Base-by-base conservation (phyloP, 1,139 yeast genomes). In the Suhomyces panamericanus region DNA sequence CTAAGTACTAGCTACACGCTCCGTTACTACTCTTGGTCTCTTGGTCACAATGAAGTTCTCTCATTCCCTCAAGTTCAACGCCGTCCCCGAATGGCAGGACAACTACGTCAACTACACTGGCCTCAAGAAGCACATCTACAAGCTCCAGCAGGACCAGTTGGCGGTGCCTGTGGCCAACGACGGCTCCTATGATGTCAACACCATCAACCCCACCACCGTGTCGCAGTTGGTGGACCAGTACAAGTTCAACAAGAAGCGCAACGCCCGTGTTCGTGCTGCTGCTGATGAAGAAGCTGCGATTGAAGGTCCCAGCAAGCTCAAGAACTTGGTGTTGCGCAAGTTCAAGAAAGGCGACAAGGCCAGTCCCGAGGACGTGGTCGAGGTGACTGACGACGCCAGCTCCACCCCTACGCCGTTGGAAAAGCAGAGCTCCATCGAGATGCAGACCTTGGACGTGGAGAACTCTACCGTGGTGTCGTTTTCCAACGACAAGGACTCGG, bases 11-110 rank as follows among this genome's bases (percentile, higher is more conserved):
- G n/a, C n/a, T n/a, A n/a, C n/a, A n/a, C n/a, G n/a, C n/a, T n/a
- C n/a, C n/a, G n/a, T n/a, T n/a, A n/a, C n/a, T n/a, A n/a, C n/a
- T n/a, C n/a, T n/a, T n/a, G n/a, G n/a, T n/a, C n/a, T n/a, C n/a
- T n/a, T n/a, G n/a, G n/a, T n/a, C n/a, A n/a, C n/a, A n/a, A 85
- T 85, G 93, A 85, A 85, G 72, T 85, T 85, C 62, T 77, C 85
- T 41, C 87, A 83, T 54, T 81, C 89, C 32, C 70, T 85, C 46
- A 87, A 84, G 64, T 83, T 85, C 65, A 85, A 85, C 62, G 87
- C 88, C 17, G 91, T 85, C 30, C 91, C 93, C 5, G 93, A 85
- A 58, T 85, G 93, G 91, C 75, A 83, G 42, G 81, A 85, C 45
- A 66, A 75, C 49, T 85, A 85, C 58, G 71, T 85, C 49, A 83